Evolutionary conservation across 768 basidiomycete species (phyloP), one percentile per base, ranked within the genome.

Genomic region (Leccinum pellstonianum): DNA sequence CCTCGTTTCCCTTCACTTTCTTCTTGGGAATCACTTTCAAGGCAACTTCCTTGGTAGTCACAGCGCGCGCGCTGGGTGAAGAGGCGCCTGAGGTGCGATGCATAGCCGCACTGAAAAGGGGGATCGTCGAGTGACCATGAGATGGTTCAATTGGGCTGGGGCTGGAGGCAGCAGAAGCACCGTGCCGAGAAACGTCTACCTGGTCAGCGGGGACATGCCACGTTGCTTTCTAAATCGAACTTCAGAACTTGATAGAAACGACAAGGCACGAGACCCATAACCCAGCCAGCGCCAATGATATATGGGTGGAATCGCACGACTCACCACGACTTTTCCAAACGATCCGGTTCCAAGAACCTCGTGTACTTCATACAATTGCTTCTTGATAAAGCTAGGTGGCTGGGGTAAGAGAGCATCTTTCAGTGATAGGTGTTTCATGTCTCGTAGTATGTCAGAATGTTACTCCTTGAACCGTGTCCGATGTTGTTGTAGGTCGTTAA

Each of bases 1-100:
- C 82, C 70, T 95, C 93, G 66, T 95, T 93, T 10, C 92, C 91
- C 72, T 93, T 94, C 56, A 97, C 93, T 66, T 92, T 91, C 77
- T 96, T 95, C 83, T 98, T 98, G 5, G 90, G 82, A 58, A 99
- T 97, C 60, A 95, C 83, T 77, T 97, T 97, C 65, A 90, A 76
- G 5, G 91, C 92, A 2, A 94, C 91, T 5, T 91, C 88, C 69
- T 91, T 87, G 15, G 77, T 82, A 15, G 83, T 66, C 2, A 77
- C 74, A 3, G 64, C 55, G 61, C 73, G 64, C 43, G 61, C 49
- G 17, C 57, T 60, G 5, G 77, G 73, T 1, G 74, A 67, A 25
- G 61, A 66, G 17, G 64, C 61, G 35, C 64, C 56, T 37, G 58
- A 64, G 10, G 66, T 41, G 41, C 54, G 63, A 54, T 64, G 73